A percentile compares a stretch with the other conserved stretches of the same genome.
Conservation (phyloP, 306 rosid species). For the Betula pendula region DNA sequence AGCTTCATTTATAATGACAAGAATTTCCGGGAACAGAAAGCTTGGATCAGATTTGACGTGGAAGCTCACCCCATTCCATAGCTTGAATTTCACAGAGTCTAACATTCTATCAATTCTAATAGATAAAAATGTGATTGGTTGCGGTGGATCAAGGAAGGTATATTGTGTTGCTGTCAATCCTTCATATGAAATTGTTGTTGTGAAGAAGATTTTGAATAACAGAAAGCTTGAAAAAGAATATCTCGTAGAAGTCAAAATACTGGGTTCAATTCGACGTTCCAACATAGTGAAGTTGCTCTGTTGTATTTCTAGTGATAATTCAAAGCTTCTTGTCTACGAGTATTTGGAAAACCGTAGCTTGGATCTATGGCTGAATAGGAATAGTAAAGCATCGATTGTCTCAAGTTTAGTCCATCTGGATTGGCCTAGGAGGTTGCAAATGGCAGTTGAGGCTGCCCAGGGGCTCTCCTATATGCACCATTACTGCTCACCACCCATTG, state of each 20-base stretch:
- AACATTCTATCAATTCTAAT: too few relatives aligned
- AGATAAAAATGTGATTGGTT: too few relatives aligned
- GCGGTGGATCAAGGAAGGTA: too few relatives aligned
- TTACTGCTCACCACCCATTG: constrained; percentile 63
- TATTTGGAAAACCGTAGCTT: constrained; percentile 67
- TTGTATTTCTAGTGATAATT: constrained; percentile 52
- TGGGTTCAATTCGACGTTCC: constrained; percentile 65
- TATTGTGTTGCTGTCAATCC: constrained; percentile 34
- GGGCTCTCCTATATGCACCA: constrained; percentile 93
- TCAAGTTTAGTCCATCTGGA: constrained; percentile 37
- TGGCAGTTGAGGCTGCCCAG: constrained; percentile 68
- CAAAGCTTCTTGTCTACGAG: constrained; percentile 81
- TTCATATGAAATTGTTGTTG: constrained; percentile 47
- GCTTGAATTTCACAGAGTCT: too few relatives aligned
- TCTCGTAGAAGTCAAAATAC: constrained; percentile 59
- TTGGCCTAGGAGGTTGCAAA: constrained; percentile 69
- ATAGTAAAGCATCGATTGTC: constrained; percentile 29
- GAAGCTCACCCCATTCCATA: too few relatives aligned
- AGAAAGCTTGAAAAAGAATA: constrained; percentile 70
- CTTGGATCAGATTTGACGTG: too few relatives aligned
- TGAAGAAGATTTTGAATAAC: constrained; percentile 60
- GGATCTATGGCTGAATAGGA: constrained; percentile 60
- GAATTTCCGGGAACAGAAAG: too few relatives aligned
- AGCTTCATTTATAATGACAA: too few relatives aligned
- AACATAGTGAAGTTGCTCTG: constrained; percentile 80